A percentile compares a stretch with the other conserved stretches of the same genome.
Evolutionary conservation across 1,284 basidiomycete genomes (phyloP).

Genomic region (Sparassis latifolia): DNA sequence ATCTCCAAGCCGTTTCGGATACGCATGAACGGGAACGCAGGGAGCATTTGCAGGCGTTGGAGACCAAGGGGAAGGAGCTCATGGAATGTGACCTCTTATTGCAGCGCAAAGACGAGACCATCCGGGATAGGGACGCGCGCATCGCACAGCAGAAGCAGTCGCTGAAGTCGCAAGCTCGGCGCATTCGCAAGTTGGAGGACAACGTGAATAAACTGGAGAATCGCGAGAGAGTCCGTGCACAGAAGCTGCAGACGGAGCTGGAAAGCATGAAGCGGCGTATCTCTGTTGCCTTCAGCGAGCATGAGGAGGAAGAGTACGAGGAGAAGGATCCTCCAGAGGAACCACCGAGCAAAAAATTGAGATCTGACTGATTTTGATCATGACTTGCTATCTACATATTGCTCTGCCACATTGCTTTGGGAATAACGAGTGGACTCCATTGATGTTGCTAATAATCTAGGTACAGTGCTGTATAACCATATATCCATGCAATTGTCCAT

Average conservation of each 20-base stretch:
- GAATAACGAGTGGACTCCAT: too few relatives aligned
- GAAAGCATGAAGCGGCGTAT: background rate
- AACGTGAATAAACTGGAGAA: background rate
- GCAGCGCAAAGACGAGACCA: background rate
- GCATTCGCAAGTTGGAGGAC: background rate
- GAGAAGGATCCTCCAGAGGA: background rate
- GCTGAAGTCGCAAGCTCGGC: background rate
- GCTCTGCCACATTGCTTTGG: too few relatives aligned
- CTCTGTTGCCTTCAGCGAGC: background rate
- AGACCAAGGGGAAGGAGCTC: background rate
- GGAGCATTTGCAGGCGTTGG: background rate
- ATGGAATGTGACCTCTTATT: background rate
- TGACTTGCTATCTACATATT: too few relatives aligned
- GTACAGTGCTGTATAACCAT: background rate
- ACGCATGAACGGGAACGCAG: background rate
- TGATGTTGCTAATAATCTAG: too few relatives aligned
- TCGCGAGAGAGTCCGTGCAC: background rate
- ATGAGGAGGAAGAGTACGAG: background rate
- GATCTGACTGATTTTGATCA: background rate
- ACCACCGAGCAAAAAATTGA: conserved; percentile 1
- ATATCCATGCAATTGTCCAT: background rate
- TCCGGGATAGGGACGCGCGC: background rate
- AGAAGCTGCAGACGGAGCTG: background rate
- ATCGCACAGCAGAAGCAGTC: background rate
- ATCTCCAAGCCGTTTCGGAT: background rate